These are phyloP conservation scores for Trichoderma sp. DNA, from an alignment of 2,329 filamentous ascomycete species.

Conservation along the genomic window DNA sequence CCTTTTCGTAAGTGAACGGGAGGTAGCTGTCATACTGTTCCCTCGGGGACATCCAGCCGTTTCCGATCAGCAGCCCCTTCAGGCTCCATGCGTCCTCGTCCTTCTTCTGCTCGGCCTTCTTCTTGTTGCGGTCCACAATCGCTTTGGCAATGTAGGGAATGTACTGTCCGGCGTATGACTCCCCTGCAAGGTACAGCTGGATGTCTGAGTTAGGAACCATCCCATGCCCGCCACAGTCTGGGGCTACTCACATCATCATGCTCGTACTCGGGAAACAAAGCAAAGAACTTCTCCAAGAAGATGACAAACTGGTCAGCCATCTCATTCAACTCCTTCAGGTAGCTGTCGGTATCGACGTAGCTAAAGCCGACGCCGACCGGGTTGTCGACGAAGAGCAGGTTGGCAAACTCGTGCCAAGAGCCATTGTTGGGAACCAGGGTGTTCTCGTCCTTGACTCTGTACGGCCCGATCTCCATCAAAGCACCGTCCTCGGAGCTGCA, in stretches of 20 bases:
- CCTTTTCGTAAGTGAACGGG: conserved; percentile 75
- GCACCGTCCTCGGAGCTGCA: conserved; percentile 97
- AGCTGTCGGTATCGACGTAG: conserved; percentile 88
- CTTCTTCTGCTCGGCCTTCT: conserved; percentile 40
- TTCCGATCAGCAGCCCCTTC: conserved; percentile 86
- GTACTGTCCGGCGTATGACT: conserved; percentile 95
- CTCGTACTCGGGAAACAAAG: conserved; percentile 86
- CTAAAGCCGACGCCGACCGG: conserved; percentile 96
- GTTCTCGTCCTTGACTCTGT: conserved; percentile 75
- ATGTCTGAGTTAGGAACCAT: background rate
- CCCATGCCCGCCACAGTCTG: too few relatives aligned
- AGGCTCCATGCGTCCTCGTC: conserved; percentile 65
- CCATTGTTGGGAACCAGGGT: conserved; percentile 80
- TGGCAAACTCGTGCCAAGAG: conserved; percentile 98
- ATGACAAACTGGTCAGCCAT: conserved; percentile 87
- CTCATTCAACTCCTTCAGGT: conserved; percentile 78
- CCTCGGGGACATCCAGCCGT: conserved; percentile 90
- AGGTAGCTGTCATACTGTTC: conserved; percentile 92
- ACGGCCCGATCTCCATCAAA: conserved; percentile 94
- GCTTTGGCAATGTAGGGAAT: conserved; percentile 95
- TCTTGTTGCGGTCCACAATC: conserved; percentile 83
- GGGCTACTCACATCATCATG: conserved; percentile 76
- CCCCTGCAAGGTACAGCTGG: conserved; percentile 90
- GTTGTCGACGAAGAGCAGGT: conserved; percentile 94
- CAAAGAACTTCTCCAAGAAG: conserved; percentile 92